Evolutionary conservation across 768 basidiomycete genomes (phyloP).

Genomic region (Vararia minispora): DNA sequence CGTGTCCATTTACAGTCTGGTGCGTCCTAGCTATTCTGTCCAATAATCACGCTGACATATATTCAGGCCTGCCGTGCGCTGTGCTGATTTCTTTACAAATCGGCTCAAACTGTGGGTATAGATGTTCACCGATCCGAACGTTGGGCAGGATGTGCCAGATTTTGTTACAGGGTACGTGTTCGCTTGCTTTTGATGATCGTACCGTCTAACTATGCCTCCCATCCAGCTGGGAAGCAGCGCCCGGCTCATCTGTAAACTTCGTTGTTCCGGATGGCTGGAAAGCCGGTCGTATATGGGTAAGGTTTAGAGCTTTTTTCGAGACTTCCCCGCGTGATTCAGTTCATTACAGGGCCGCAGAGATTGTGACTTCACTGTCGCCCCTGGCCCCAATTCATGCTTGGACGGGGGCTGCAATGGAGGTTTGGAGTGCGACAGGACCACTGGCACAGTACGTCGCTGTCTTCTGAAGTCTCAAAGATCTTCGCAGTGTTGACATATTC

Average conservation of each 20-base stretch:
- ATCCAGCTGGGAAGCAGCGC: slow-evolving; percentile 13
- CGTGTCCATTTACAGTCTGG: slow-evolving; percentile 11
- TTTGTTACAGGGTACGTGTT: slow-evolving; percentile 11
- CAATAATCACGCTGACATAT: background rate
- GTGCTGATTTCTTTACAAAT: too few species aligned
- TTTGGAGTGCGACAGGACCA: slow-evolving; percentile 14
- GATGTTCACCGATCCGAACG: slow-evolving; percentile 10
- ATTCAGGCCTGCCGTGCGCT: slow-evolving; percentile 10
- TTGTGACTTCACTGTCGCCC: slow-evolving; percentile 15
- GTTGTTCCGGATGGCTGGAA: slow-evolving; percentile 17
- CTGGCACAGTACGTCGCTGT: slow-evolving; percentile 13
- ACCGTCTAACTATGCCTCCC: background rate
- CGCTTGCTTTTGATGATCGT: background rate
- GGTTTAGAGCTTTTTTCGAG: background rate
- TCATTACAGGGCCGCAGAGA: slow-evolving; percentile 13
- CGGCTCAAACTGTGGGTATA: background rate
- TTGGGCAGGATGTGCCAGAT: background rate
- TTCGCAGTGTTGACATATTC: background rate
- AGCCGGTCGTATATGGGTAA: slow-evolving; percentile 17
- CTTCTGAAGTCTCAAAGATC: background rate
- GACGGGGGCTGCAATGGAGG: slow-evolving; percentile 20
- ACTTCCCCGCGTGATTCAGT: background rate
- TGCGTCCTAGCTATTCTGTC: background rate
- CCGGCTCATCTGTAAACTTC: slow-evolving; percentile 11
- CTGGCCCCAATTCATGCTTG: slow-evolving; percentile 15